Evolutionary conservation across 495 filamentous ascomycete genomes (phyloP).

Genomic region (Penicillium bialowiezense): DNA sequence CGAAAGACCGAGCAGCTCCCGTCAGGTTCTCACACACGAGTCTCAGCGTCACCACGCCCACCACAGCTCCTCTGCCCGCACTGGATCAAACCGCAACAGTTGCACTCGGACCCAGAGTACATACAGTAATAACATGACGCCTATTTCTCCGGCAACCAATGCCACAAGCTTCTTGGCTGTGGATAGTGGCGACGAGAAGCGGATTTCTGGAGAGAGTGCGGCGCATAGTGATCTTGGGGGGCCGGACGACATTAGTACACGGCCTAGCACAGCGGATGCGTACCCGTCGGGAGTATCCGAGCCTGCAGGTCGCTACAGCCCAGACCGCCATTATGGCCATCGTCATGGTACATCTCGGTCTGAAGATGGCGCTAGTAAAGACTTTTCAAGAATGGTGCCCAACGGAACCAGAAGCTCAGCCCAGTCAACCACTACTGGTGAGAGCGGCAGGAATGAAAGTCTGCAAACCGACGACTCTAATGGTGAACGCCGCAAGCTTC

Average conservation of each 20-base stretch:
- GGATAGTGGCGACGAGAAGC: slow-evolving; percentile 48
- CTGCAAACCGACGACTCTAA: slow-evolving; percentile 21
- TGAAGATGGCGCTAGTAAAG: slow-evolving; percentile 27
- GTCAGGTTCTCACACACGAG: slow-evolving; percentile 18
- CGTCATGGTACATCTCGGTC: slow-evolving; percentile 15
- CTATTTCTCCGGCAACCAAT: slow-evolving; percentile 49
- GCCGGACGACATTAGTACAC: slow-evolving; percentile 27
- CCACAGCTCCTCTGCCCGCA: slow-evolving; percentile 36
- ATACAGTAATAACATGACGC: slow-evolving; percentile 44
- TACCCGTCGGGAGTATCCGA: slow-evolving; percentile 22
- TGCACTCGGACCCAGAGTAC: slow-evolving; percentile 45
- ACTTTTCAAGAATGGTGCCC: slow-evolving; percentile 19
- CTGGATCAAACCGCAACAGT: slow-evolving; percentile 40
- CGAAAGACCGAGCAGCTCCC: slow-evolving; percentile 33
- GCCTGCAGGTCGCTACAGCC: slow-evolving; percentile 17
- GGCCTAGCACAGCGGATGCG: slow-evolving; percentile 27
- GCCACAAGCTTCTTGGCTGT: slow-evolving; percentile 50
- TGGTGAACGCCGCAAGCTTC: slow-evolving; percentile 25
- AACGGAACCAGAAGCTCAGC: slow-evolving; percentile 29
- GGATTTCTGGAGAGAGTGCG: slow-evolving; percentile 27
- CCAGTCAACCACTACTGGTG: slow-evolving; percentile 30
- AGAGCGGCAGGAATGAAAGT: slow-evolving; percentile 27
- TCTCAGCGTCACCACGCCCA: slow-evolving; percentile 36
- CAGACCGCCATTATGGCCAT: slow-evolving; percentile 12
- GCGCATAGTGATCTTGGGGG: slow-evolving; percentile 26